These are phyloP conservation scores for Fusarium bulbicola DNA, from an alignment of 2,329 filamentous ascomycete genomes.

Conservation along the genomic window DNA sequence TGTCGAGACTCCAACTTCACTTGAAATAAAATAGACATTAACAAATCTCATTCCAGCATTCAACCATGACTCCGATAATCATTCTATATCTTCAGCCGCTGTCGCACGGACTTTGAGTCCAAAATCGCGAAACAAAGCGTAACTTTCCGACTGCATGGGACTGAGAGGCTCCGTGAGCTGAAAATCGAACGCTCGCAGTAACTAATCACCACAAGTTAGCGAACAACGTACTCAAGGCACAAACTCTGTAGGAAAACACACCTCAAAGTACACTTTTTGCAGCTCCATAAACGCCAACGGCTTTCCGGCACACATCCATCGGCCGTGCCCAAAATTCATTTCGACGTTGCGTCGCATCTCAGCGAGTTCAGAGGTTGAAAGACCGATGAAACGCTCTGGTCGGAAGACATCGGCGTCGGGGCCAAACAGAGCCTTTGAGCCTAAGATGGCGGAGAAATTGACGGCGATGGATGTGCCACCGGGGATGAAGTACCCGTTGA, in stretches of 20 bases:
- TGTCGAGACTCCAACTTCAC: fast-evolving
- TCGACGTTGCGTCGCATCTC: conserved; percentile 10
- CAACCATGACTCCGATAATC: fast-evolving
- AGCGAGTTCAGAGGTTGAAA: neutral
- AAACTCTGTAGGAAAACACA: fast-evolving
- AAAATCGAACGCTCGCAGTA: neutral
- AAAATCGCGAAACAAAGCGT: neutral
- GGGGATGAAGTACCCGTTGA: neutral
- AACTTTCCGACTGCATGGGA: neutral
- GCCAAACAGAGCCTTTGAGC: neutral
- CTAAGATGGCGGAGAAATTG: neutral
- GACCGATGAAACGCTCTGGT: neutral
- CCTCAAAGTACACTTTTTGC: neutral
- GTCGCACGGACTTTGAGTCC: neutral
- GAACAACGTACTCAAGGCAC: fast-evolving
- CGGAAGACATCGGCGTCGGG: neutral
- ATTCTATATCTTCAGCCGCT: neutral
- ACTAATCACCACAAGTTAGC: neutral
- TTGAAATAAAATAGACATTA: fast-evolving
- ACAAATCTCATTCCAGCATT: fast-evolving
- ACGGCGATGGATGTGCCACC: neutral
- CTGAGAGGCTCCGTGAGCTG: neutral
- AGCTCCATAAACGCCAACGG: conserved; percentile 3
- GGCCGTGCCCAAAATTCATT: neutral
- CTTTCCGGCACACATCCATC: conserved; percentile 9